These are phyloP conservation scores for Ceratocystis cubensis DNA, from an alignment of 2,329 filamentous ascomycete species.

Conservation along the genomic window DNA sequence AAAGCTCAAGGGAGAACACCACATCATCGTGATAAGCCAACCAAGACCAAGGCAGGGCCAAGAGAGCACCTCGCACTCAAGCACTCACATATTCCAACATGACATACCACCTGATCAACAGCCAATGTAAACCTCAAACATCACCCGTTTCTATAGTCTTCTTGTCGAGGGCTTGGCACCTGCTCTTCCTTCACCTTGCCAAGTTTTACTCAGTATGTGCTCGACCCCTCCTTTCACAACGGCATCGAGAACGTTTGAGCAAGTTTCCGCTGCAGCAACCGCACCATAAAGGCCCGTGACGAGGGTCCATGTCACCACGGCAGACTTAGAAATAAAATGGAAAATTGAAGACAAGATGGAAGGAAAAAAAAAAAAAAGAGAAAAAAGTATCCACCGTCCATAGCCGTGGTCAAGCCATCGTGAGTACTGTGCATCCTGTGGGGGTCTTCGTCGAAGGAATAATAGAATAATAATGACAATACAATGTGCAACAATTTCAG, in stretches of 20 bases:
- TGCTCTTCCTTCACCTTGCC: background rate
- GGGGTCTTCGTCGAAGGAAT: background rate
- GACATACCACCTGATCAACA: too few species aligned
- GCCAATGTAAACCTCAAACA: background rate
- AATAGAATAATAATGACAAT: too few species aligned
- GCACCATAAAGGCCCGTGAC: constrained; percentile 5
- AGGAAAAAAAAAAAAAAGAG: background rate
- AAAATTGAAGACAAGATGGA: too few species aligned
- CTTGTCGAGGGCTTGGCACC: background rate
- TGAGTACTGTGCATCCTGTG: background rate
- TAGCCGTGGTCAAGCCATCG: background rate
- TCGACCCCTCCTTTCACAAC: background rate
- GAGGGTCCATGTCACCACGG: background rate
- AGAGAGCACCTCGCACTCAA: background rate
- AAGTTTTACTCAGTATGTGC: too few species aligned
- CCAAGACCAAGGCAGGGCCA: background rate
- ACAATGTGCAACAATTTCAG: background rate
- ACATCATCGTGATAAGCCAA: background rate
- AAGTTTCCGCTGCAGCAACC: constrained; percentile 22
- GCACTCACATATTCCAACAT: background rate
- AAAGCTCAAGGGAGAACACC: background rate
- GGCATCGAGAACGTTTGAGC: constrained; percentile 24
- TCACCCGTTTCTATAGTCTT: background rate
- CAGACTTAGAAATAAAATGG: too few species aligned
- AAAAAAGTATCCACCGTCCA: background rate